Evolutionary conservation across 306 rosid genomes (phyloP), one percentile per base, ranked within the genome.

Genomic region (Malus sieversii): DNA sequence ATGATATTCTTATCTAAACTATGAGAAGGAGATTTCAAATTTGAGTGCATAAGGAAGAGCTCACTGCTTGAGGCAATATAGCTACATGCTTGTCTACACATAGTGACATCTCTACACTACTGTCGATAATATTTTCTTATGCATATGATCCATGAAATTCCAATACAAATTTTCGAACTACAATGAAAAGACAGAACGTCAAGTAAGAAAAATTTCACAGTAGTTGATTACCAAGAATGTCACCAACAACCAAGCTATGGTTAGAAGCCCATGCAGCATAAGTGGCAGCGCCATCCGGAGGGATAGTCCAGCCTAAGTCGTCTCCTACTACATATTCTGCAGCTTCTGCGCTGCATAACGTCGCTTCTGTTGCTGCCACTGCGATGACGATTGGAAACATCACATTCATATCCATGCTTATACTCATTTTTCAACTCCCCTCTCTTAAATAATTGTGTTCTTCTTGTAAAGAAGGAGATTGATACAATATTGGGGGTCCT

Each of bases 211-310:
- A 18, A 52, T 0, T 52, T 52, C 18, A 20, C 2, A 52, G 4
- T 52, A 57, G 13, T 57, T 19, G 16, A 35, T 45, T 9, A 85
- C 92, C 85, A 63, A 88, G 79, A 63, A 66, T 76, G 78, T 86
- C 90, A 19, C 78, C 78, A 9, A 71, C 66, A 3, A 42, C 71
- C 80, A 88, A 86, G 18, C 52, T 68, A 12, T 76, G 48, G n/a
- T 40, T 48, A 44, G 80, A 1, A 27, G 84, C 84, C 90, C 93
- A 88, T 16, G 48, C 14, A 27, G 85, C 75, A 73, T 86, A 86
- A 55, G 83, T 74, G 51, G 82, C 53, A 23, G 82, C 33, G 27
- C 58, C 89, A 27, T 45, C 44, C 0, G 88, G 29, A 19, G 85
- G 92, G 71, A 45, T 12, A 4, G 46, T 67, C 92, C 88, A 88